phyloP scores from a whole-genome alignment of 2,329 filamentous ascomycete species.

The Talaromyces pinophilus region DNA sequence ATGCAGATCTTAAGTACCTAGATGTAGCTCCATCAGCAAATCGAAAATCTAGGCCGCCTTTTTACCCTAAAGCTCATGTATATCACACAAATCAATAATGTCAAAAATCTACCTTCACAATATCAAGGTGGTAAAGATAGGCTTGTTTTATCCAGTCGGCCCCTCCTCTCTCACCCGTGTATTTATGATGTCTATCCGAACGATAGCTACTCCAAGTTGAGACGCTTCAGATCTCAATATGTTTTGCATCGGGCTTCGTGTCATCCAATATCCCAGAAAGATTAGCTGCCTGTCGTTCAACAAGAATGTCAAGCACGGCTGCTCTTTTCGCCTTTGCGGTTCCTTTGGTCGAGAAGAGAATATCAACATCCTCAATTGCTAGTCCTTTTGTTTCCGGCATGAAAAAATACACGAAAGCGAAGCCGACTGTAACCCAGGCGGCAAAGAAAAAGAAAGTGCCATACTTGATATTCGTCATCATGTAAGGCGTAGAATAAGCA shows the following conservation, averaged over 20 bases:
- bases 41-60: not conserved
- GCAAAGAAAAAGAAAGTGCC: slow-evolving; percentile 69
- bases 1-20: not conserved
- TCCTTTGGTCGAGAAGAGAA: slow-evolving; percentile 60
- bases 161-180: not conserved
- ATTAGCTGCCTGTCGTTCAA: slow-evolving; percentile 20
- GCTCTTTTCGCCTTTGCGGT: slow-evolving; percentile 1
- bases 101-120: not conserved
- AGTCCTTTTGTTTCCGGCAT: slow-evolving; percentile 72
- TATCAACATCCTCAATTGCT: slow-evolving; percentile 65
- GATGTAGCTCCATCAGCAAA: not conserved
- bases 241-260: not conserved
- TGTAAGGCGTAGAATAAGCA: slow-evolving; percentile 66
- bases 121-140: not conserved
- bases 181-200: too few species aligned
- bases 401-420: slow-evolving; percentile 64
- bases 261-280: slow-evolving; percentile 29
- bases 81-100: too few species aligned
- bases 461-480: slow-evolving; percentile 58
- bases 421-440: slow-evolving; percentile 66
- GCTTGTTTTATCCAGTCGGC: not conserved
- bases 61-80: too few species aligned
- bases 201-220: not conserved
- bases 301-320: slow-evolving; percentile 6
- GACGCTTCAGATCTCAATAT: not conserved